Evolutionary conservation across 768 basidiomycete species (phyloP), one percentile per base, ranked within the genome.

Genomic region (Auriscalpium microsporum): DNA sequence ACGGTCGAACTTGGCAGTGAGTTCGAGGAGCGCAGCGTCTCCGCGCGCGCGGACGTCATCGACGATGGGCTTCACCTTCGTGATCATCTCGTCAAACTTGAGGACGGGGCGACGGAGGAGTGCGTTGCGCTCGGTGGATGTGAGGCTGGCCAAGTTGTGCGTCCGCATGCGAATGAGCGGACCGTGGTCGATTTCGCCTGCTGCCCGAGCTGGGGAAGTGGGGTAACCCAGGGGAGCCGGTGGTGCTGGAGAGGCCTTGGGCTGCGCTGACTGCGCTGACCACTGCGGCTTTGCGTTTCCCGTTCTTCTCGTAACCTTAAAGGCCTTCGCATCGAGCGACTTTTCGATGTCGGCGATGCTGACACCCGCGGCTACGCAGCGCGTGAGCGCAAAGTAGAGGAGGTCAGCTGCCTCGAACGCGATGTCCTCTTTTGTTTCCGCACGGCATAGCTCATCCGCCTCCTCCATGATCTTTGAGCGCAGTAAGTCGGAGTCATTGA

Each of bases 401-500:
- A 99, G 75, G 71, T 99, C 96, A 1, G 94, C 95, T 8, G 94
- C 90, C 70, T 99, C 96, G 58, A 94, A 95, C 1, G 94, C 89
- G 14, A 96, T 74, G 34, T 97, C 90, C 48, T 88, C 83, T 65
- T 80, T 81, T 1, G 82, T 81, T 62, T 82, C 74, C 21, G 91
- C 91, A 16, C 77, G 77, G 67, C 93, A 95, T n/a, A 99, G 79
- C 69, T 99, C 96, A 63, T 95, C 90, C 0, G 96, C 96, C 68
- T 99, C 96, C 70, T 99, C 96, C 84, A 89, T 91, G 60, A 99
- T 93, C 76, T 99, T 99, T 51, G 93, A 86, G 47, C 77, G 80
- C 46, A 98, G 74, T n/a, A 99, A 77, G 47, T 77, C 79, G 5
- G 85, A 72, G 66, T 97, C 90, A 45, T 78, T 75, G 71, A 98